Evolutionary conservation across 1,139 yeast genomes (phyloP).

Genomic region (Zhuliangozyma parablackwelliae): DNA sequence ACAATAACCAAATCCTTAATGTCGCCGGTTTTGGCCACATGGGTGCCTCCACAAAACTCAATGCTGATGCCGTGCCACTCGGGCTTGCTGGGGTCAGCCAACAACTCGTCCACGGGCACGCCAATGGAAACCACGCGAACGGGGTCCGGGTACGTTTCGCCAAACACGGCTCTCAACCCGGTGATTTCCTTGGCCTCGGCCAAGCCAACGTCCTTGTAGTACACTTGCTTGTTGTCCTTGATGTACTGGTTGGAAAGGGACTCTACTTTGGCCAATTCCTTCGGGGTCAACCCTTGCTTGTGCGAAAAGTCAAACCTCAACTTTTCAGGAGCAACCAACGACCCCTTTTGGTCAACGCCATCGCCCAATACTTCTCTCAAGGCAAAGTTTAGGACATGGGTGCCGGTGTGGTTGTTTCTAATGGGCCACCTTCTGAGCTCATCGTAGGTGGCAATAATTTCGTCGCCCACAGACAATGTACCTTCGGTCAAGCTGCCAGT

Average conservation of each 20-base stretch:
- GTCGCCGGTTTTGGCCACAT: slow-evolving; percentile 86
- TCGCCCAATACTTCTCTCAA: slow-evolving; percentile 83
- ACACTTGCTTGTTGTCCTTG: slow-evolving; percentile 66
- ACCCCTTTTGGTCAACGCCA: slow-evolving; percentile 91
- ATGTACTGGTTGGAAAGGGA: slow-evolving; percentile 67
- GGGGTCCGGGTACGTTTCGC: slow-evolving; percentile 98
- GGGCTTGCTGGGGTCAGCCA: slow-evolving; percentile 61
- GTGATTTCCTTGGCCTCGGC: slow-evolving; percentile 65
- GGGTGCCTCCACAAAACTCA: slow-evolving; percentile 99
- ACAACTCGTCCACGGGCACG: slow-evolving; percentile 75
- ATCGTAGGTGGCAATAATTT: slow-evolving; percentile 81
- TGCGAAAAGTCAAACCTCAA: slow-evolving; percentile 94
- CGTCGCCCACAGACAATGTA: slow-evolving; percentile 56
- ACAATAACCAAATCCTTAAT: slow-evolving; percentile 83
- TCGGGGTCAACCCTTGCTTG: slow-evolving; percentile 70
- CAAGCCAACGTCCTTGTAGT: slow-evolving; percentile 76
- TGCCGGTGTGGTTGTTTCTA: slow-evolving; percentile 97
- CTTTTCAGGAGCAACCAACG: slow-evolving; percentile 92
- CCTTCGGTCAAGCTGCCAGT: slow-evolving; percentile 88
- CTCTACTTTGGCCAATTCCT: slow-evolving; percentile 75
- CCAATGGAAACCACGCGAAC: slow-evolving; percentile 98
- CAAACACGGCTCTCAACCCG: slow-evolving; percentile 96
- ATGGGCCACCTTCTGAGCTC: slow-evolving; percentile 95
- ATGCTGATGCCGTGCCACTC: slow-evolving; percentile 78
- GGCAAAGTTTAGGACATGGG: slow-evolving; percentile 89